These are phyloP conservation scores for Colletotrichum kahawae DNA, from an alignment of 2,329 filamentous ascomycete genomes.

Conservation along the genomic window DNA sequence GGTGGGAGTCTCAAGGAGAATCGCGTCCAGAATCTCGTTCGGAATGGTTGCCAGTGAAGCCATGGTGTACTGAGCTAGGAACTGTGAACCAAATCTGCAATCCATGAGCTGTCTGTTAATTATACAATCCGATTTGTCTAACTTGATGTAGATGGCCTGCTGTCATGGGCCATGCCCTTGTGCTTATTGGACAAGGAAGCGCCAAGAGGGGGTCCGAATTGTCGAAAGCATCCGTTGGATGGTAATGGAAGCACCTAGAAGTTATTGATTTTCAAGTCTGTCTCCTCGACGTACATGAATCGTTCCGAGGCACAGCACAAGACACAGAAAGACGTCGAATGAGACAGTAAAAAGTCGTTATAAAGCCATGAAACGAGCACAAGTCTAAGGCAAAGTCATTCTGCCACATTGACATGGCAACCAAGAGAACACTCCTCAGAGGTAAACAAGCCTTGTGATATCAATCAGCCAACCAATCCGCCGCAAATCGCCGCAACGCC, in stretches of 20 bases:
- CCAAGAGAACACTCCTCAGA: not conserved
- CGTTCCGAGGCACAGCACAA: not conserved
- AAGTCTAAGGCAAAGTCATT: not conserved
- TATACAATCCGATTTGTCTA: not conserved
- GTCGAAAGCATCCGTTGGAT: not conserved
- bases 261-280: not conserved
- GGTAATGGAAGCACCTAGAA: not conserved
- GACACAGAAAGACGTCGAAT: not conserved
- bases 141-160: not conserved
- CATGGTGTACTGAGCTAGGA: not conserved
- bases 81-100: not conserved
- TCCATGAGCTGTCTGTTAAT: not conserved
- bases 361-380: not conserved
- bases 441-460: conserved; percentile 11
- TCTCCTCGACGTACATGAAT: not conserved
- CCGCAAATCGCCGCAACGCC: conserved; percentile 21
- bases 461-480: conserved; percentile 10
- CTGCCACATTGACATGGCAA: not conserved
- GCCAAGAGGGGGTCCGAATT: not conserved
- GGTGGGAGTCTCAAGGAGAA: not conserved
- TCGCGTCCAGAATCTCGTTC: not conserved
- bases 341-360: not conserved
- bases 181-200: not conserved
- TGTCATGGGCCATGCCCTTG: not conserved
- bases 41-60: not conserved